Base-by-base conservation (phyloP, 192 early-diverging fungal species). In the Backusella australiensis region DNA sequence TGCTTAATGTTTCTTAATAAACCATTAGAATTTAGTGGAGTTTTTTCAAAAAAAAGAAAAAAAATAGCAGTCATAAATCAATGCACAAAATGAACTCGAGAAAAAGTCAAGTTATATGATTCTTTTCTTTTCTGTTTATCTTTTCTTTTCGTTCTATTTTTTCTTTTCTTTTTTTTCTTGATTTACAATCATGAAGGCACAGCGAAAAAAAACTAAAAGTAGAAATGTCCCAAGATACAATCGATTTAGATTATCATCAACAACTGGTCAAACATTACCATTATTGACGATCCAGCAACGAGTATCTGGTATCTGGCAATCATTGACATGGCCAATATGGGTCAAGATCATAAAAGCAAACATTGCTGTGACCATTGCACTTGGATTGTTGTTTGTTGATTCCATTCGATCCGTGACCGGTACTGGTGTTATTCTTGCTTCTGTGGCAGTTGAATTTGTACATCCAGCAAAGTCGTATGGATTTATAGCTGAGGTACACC, bases 391-490 rank as follows among this genome's bases (percentile, higher is more conserved):
- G 1, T 21, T 77, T 7, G 15, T 63, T 12, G 44, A 77, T 11
- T 67, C 75, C 21, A 74, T 77, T 21, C 67, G 67, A 34, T 21
- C 66, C 4, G n/a, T 59, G 1, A 44, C 65, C 1, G 71, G 72
- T 14, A 52, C 59, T n/a, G 41, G 67, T 4, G n/a, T 44, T 44
- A 72, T 77, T 34, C 39, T 81, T 7, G 71, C 67, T 29, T 70
- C 67, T 1, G 68, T 77, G 53, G 75, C 80, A 6, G 76, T 81
- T 15, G 80, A 81, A 12, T 81, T 81, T 26, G 71, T 81, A 12
- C 72, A 77, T 29, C 80, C 80, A 14, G 42, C 71, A 21, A 77
- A 77, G 41, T 81, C 80, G 0, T 77, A 74, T 34, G 80, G 80
- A n/a, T 74, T 69, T 39, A 67, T 81, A 26, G 34, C 39, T 17